Evolutionary conservation across 1,139 yeast species (phyloP), one percentile per base, ranked within the genome.

Genomic region (Trichomonascaceae sp.): DNA sequence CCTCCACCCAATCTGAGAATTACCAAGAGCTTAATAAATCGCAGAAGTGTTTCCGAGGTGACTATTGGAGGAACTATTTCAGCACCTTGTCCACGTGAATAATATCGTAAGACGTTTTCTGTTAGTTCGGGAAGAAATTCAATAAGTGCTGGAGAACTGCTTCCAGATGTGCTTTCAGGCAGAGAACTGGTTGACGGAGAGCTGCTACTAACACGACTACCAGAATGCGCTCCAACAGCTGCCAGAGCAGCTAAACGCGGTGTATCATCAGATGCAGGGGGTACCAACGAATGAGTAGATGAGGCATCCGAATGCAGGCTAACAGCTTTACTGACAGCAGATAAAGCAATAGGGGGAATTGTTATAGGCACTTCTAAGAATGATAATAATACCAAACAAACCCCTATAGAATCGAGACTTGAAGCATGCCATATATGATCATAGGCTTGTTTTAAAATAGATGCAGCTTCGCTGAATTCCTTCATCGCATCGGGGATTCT

Each of bases 341-440:
- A 39, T 48, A 6, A 59, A 1, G 82, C 69, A 5, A 76, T 65
- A 0, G 73, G 75, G 1, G 93, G 91, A 43, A 89, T 70, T 52
- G 82, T 83, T 57, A 79, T 83, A 0, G 86, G 78, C 0, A 79
- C 74, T 32, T 82, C 83, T 17, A 85, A 68, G 61, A 77, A 83
- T 13, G 84, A 77, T 47, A 88, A 72, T 52, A 90, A 69, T 8
- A 86, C 70, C 45, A 86, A 69, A 59, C 88, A 79, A 1, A 87
- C 81, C 0, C 86, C 86, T 10, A 90, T 72, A 0, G 95, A 90
- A 63, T 90, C 97, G 19, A 91, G 67, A 0, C 96, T 83, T 46
- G 93, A 85, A 0, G 85, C 98, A 27, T 88, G 75, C 99, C 99
- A 93, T 19, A 93, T 72, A 63, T 80, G 80, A 67, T 93, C 99